Conservation (phyloP, 495 filamentous ascomycete genomes). For the Aspergillus nanangensis region DNA sequence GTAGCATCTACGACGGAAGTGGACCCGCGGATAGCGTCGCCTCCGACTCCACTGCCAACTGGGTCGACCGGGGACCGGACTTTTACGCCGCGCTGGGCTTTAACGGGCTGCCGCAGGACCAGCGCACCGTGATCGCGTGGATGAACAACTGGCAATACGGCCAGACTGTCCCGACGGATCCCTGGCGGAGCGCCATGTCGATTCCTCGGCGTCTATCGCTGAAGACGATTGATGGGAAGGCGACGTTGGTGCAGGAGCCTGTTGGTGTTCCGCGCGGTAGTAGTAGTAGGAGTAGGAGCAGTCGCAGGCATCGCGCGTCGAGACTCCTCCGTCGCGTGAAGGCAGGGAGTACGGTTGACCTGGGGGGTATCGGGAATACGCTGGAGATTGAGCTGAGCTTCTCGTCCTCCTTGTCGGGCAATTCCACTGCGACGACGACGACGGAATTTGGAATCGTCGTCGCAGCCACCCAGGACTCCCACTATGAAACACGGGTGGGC, state of each 20-base stretch:
- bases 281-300: constrained; percentile 6
- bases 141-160: constrained; percentile 60
- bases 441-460: constrained; percentile 23
- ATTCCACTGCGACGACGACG: too few species aligned
- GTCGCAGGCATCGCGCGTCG: neutral
- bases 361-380: constrained; percentile 14
- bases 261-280: constrained; percentile 12
- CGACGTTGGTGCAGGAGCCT: constrained; percentile 21
- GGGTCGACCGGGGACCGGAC: constrained; percentile 54
- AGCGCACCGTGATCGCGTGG: constrained; percentile 48
- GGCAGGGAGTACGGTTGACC: neutral
- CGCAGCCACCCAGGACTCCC: constrained; percentile 22
- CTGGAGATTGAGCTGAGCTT: constrained; percentile 22
- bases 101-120: constrained; percentile 35
- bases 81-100: constrained; percentile 55
- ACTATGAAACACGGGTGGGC: constrained; percentile 35
- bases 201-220: constrained; percentile 39
- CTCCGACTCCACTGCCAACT: constrained; percentile 14
- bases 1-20: neutral
- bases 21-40: neutral
- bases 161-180: constrained; percentile 24
- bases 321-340: neutral
- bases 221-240: constrained; percentile 15
- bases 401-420: constrained; percentile 4
- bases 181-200: constrained; percentile 50